Evolutionary conservation across 768 basidiomycete genomes (phyloP), one percentile per base, ranked within the genome.

Genomic region (Amylocystis lapponica): DNA sequence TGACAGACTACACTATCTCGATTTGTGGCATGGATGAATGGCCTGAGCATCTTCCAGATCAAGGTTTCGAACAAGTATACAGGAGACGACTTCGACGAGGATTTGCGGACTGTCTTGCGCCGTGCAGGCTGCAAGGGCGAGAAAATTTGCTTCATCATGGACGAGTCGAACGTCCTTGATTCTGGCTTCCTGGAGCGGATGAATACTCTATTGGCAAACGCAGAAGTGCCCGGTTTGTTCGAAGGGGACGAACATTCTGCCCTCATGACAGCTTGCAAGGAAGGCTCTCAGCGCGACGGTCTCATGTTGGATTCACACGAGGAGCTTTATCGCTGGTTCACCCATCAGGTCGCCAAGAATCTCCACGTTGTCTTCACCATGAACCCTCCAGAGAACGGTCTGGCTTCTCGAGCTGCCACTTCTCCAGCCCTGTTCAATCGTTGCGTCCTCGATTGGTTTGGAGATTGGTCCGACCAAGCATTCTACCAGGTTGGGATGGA

Each of bases 1-100:
- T 13, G 21, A 8, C 57, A 97, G 96, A 99, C 96, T 4, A 99
- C 94, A 0, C 67, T 99, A 2, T 96, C 96, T 29, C 84, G 96
- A 36, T 99, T 99, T 62, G 96, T 99, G 21, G 96, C 96, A 0
- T 99, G 96, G 96, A 97, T 99, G 84, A 99, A 99, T 55, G 96
- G 96, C 33, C 71, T 99, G 41, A 96, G 89, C 60, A 94, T 99
- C 52, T 99, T 96, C 77, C 96, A 99, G 62, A 96, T 99, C 75
- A 98, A 98, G 61, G 96, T 98, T 4, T 97, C 95, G 19, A 99
- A 98, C 71, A 95, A 93, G 61, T 99, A 99, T 62, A 96, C 92
- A 2, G 94, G 90, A 19, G 94, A 95, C 13, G 96, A 99, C 63
- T 99, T 99, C 55, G 96, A 99, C 53, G 95, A 99, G 51, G 96